A percentile compares a stretch with the other conserved stretches of the same genome.
Conservation (phyloP, 345 rosid species). For the Citrus maxima region DNA sequence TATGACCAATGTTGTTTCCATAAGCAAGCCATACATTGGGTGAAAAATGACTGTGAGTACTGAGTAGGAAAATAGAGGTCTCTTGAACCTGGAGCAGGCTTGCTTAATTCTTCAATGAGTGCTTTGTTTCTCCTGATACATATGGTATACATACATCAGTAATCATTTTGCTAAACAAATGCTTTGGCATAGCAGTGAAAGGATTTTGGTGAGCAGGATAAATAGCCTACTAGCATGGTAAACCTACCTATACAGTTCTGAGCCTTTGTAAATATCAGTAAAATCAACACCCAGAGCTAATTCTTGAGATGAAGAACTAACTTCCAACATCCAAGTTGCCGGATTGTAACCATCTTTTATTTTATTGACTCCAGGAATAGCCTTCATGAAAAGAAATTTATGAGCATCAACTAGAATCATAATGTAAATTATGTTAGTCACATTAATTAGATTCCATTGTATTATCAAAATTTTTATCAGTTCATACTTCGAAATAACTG, state of each 20-base stretch:
- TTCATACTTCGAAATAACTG: conserved; percentile 41
- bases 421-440: neutral
- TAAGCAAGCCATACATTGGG: conserved; percentile 38
- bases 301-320: conserved; percentile 35
- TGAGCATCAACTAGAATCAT: neutral
- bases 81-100: conserved; percentile 30
- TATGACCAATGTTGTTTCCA: conserved; percentile 51
- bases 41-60: conserved; percentile 31
- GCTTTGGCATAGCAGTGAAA: neutral
- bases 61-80: conserved; percentile 34
- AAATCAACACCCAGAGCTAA: conserved; percentile 36
- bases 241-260: conserved; percentile 39
- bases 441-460: neutral
- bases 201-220: neutral
- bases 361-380: conserved; percentile 29
- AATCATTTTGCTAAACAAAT: neutral
- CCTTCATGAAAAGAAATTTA: conserved; percentile 18
- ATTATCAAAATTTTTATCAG: neutral
- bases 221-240: neutral
- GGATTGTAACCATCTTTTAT: conserved; percentile 50
- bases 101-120: conserved; percentile 29
- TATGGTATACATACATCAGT: neutral
- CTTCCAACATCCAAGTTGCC: conserved; percentile 61
- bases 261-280: conserved; percentile 33
- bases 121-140: conserved; percentile 41